These are phyloP conservation scores for Penstemon davidsonii DNA, from an alignment of 257 asterid genomes.

Conservation along the genomic window DNA sequence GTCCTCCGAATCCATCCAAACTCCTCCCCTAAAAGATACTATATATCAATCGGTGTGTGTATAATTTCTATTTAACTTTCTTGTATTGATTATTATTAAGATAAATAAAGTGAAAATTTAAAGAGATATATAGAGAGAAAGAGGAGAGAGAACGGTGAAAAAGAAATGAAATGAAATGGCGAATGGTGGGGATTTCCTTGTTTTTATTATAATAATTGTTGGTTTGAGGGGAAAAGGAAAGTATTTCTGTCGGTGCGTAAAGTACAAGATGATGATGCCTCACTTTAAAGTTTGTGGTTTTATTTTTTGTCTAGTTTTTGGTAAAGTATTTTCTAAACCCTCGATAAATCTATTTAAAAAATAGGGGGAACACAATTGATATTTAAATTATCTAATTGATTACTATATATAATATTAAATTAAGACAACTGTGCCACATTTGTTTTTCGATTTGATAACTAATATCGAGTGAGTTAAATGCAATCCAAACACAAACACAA, in stretches of 20 bases:
- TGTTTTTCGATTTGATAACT: too few relatives aligned
- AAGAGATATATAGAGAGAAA: conserved; percentile 3
- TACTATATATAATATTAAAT: too few relatives aligned
- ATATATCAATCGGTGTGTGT: neutral
- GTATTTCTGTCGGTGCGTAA: conserved; percentile 1
- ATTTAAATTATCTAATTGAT: too few relatives aligned
- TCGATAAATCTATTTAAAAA: too few relatives aligned
- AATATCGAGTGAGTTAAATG: too few relatives aligned
- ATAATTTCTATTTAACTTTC: too few relatives aligned
- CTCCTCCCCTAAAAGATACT: neutral
- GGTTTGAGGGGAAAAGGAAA: neutral
- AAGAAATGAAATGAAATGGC: conserved; percentile 26
- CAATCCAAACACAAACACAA: too few relatives aligned
- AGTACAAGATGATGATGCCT: neutral
- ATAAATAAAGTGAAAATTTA: conserved; percentile 16
- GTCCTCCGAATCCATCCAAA: conserved; percentile 66
- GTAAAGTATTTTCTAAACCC: too few relatives aligned
- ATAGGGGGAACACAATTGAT: too few relatives aligned
- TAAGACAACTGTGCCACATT: too few relatives aligned
- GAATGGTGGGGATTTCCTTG: conserved; percentile 30
- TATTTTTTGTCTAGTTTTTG: too few relatives aligned
- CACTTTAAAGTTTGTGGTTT: neutral
- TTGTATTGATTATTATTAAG: conserved; percentile 10
- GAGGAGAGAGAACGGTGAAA: conserved; percentile 25
- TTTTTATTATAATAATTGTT: neutral